Base-by-base conservation (phyloP, 768 basidiomycete species). In the Tylopilus sp. region DNA sequence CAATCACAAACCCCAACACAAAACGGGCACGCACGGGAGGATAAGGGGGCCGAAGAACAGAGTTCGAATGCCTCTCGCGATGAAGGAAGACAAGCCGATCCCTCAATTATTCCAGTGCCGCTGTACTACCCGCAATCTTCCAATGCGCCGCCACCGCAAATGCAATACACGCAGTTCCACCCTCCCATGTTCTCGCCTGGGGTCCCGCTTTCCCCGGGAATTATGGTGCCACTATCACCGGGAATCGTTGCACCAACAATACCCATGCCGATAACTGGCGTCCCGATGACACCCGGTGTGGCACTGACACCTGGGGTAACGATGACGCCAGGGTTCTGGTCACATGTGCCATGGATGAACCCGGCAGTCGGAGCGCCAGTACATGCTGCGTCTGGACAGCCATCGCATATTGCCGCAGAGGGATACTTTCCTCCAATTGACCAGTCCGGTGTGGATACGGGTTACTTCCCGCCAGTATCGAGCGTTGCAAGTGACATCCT, bases 301-400 rank as follows among this genome's bases (percentile, higher is more conserved):
- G 57, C 67, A 16, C 46, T 69, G 56, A 69, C 89, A 1, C 89
- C 91, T 1, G 84, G 82, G 24, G 75, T 82, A 13, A 76, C 83
- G 16, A 86, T 90, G 80, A 83, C 81, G 16, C 87, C 89, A 26
- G 87, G 84, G 34, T 87, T 86, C 69, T 92, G 84, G 83, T 45
- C 81, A 71, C 58, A 83, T 78, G 30, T 80, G 76, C 71, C 77
- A 41, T 74, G 71, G 66, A 74, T 83, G 50, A 84, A 85, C 56
- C 73, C 83, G n/a, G 76, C 81, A 11, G 81, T 83, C 2, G 85
- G 84, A 37, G 85, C 83, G 25, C 85, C 84, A 1, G 74, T 79
- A 25, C 76, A 75, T 16, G 53, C 49, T 25, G 51, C 46, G 36
- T 53, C 66, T 44, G 66, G 54, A 48, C 61, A 58, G 8, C 51